Evolutionary conservation across 805 yeast genomes (phyloP).

Genomic region (Metahyphopichia silvanorum): DNA sequence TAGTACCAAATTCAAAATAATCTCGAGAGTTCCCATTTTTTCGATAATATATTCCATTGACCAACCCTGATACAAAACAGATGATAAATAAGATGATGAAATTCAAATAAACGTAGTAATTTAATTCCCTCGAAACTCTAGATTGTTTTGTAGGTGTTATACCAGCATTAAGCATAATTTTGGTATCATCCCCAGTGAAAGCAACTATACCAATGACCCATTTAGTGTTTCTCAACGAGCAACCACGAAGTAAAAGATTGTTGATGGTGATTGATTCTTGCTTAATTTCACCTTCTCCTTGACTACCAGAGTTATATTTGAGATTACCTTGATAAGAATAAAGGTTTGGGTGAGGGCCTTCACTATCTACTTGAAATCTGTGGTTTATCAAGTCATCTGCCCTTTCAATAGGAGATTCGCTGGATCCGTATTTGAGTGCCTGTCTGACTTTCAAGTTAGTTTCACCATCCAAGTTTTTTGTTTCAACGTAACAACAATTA

Average conservation of each 20-base stretch:
- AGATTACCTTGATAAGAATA: conserved; percentile 75
- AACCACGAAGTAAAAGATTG: conserved; percentile 71
- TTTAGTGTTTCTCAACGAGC: conserved; percentile 73
- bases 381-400: conserved; percentile 38
- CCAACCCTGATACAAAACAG: conserved; percentile 67
- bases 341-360: conserved; percentile 78
- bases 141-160: conserved; percentile 75
- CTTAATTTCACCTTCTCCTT: conserved; percentile 6
- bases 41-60: conserved; percentile 65
- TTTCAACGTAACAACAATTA: conserved; percentile 61
- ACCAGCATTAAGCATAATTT: conserved; percentile 80
- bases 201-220: conserved; percentile 79
- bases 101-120: conserved; percentile 65
- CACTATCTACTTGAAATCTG: conserved; percentile 71
- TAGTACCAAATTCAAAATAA: conserved; percentile 67
- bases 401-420: conserved; percentile 23
- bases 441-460: conserved; percentile 75
- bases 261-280: conserved; percentile 70
- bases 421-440: conserved; percentile 60
- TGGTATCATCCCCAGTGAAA: conserved; percentile 77
- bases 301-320: conserved; percentile 13
- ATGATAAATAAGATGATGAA: conserved; percentile 60
- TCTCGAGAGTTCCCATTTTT: conserved; percentile 47
- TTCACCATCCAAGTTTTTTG: conserved; percentile 42
- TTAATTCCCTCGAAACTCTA: conserved; percentile 69